Base-by-base conservation (phyloP, 331 rosid species). In the Rhamnella rubrinervis region DNA sequence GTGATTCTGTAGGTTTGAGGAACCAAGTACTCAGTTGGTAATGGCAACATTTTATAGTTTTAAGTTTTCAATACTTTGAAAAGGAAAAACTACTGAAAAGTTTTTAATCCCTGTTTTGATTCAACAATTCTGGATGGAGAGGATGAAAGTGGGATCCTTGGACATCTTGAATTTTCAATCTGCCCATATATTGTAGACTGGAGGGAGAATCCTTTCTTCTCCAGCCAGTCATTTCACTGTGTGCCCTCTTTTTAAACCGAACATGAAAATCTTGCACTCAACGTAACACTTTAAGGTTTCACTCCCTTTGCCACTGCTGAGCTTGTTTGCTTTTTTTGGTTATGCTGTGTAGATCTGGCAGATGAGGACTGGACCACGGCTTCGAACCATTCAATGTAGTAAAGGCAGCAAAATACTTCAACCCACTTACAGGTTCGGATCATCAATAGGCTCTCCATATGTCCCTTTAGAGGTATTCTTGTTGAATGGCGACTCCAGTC, bases 361-460 rank as follows among this genome's bases (percentile, higher is more conserved):
- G 85, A 91, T 95, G 96, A 83, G 97, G 80, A 87, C 96, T 17
- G 96, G 98, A 49, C 86, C 93, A 8, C 93, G 97, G 63, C 99
- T 95, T 71, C 86, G 96, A 65, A 87, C 91, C 1, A 89, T 95
- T 80, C 62, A 60, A 58, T 95, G 96, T 59, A 72, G 89, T 19
- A 95, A 83, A 85, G 97, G 97, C 49, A 82, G 96, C 84, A 95
- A 85, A 85, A 81, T 91, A 76, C 82, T 95, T 77, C 98, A 95
- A 73, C 96, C 98, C 8, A 80, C 95, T 17, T 87, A 79, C 68
- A 83, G 95, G 83, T 87, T 95, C 77, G 96, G 93, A 28, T 88
- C 96, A 49, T 89, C 90, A 12, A 47, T 44, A 67, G 82, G 85
- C 37, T 81, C 93, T 56, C 83, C 95, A 1, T 89, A 91, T 66